Base-by-base conservation (phyloP, 345 rosid species). In the Lagerstroemia speciosa region DNA sequence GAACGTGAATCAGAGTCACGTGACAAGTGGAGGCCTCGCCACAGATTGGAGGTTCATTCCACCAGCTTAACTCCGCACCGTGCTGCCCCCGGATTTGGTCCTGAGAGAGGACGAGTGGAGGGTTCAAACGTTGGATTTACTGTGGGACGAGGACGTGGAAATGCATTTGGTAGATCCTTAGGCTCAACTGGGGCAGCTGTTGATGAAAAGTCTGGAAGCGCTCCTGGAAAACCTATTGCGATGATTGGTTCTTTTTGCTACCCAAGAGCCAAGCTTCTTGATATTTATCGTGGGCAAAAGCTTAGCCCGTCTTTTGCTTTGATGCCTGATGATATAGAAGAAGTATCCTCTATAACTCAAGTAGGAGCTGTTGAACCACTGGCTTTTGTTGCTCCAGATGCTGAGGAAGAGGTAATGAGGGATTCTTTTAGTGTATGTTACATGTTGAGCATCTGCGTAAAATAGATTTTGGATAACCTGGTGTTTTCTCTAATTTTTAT, bases 1-100 rank as follows among this genome's bases (percentile, higher is more conserved):
- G 98, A 93, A 71, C 84, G 92, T 31, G 93, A 94, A 24, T 70
- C 81, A 45, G 99, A 94, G 64, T 75, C 96, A 77, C 95, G 87
- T 73, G 99, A 91, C 72, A 94, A 88, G 76, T 94, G 99, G 99
- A 86, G 99, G 83, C 99, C 99, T 64, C 89, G 94, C 34, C 95
- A 89, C 76, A 82, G 91, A 74, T 80, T 90, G 86, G 98, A 93
- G 74, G 73, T 72, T 71, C 86, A 86, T 78, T 74, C 87, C 62
- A 77, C 79, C 69, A 84, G 81, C 41, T 76, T 88, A 1, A 66
- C 77, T 81, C 72, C 96, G 48, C 78, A 80, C 61, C 89, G 93
- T 0, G 81, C 88, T 82, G 93, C 98, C 30, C 95, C 93, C 68
- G 97, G 98, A 66, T 90, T 87, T 88, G 94, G 95, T 34, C 78